These are phyloP conservation scores for Trypanosoma rangeli DNA, from an alignment of 208 protist genomes.

Conservation along the genomic window DNA sequence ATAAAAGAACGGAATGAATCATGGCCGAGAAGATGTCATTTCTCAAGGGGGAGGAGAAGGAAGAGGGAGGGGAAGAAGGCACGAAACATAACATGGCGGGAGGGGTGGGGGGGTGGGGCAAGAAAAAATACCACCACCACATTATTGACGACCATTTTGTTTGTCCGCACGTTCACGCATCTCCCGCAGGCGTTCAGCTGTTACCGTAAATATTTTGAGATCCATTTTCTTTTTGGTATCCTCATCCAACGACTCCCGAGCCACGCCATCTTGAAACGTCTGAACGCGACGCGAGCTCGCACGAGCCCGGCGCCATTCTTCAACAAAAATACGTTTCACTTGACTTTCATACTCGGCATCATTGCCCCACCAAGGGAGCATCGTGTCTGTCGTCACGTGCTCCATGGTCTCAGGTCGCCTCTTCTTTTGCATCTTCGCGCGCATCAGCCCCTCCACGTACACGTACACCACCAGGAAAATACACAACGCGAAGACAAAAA, in stretches of 20 bases:
- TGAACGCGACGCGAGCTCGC: conserved; percentile 62
- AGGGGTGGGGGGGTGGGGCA: too few relatives aligned
- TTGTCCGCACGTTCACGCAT: conserved; percentile 77
- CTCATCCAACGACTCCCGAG: conserved; percentile 74
- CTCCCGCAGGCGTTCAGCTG: conserved; percentile 63
- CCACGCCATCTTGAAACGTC: conserved; percentile 75
- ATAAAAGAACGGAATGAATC: background rate
- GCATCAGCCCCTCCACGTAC: conserved; percentile 57
- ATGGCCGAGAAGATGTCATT: background rate
- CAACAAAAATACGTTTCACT: conserved; percentile 89
- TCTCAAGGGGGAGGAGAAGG: conserved; percentile 7
- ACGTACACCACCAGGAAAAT: conserved; percentile 57
- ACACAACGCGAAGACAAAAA: conserved; percentile 58
- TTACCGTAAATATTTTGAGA: conserved; percentile 86
- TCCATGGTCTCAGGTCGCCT: conserved; percentile 54
- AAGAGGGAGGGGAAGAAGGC: conserved; percentile 12
- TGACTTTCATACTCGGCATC: conserved; percentile 86
- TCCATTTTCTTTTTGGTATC: conserved; percentile 74
- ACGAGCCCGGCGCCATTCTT: conserved; percentile 79
- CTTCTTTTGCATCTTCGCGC: conserved; percentile 52
- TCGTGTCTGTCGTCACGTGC: conserved; percentile 76
- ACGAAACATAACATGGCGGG: conserved; percentile 1
- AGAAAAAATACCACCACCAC: background rate
- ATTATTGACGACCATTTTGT: conserved; percentile 44
- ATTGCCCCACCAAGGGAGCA: conserved; percentile 91